phyloP scores from a whole-genome alignment of 257 asterid species.

The Scutellaria galericulata region DNA sequence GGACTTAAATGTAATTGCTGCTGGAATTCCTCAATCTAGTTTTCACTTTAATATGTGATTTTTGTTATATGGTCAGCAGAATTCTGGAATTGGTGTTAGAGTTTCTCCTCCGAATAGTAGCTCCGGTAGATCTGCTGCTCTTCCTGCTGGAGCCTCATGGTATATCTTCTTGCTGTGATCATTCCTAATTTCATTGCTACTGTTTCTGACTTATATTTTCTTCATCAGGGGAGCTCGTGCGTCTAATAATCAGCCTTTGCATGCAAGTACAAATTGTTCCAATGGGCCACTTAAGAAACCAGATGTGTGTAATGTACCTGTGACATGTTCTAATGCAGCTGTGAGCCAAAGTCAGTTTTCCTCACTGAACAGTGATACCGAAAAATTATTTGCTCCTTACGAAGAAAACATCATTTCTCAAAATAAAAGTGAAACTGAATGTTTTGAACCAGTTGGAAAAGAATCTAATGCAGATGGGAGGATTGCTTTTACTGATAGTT shows the following conservation, averaged over 20 bases:
- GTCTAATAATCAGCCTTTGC: slow-evolving; percentile 52
- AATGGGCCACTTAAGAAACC: slow-evolving; percentile 56
- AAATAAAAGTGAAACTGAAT: slow-evolving; percentile 45
- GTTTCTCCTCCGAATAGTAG: slow-evolving; percentile 77
- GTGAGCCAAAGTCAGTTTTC: slow-evolving; percentile 53
- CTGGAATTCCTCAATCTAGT: background rate
- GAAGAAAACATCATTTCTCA: slow-evolving; percentile 46
- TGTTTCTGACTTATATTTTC: slow-evolving; percentile 33
- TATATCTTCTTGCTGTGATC: slow-evolving; percentile 37
- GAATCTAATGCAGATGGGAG: slow-evolving; percentile 43
- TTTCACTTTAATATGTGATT: background rate
- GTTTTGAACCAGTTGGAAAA: slow-evolving; percentile 40
- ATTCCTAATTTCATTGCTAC: slow-evolving; percentile 16
- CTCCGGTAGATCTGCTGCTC: slow-evolving; percentile 86
- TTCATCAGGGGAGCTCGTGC: slow-evolving; percentile 84
- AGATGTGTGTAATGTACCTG: slow-evolving; percentile 42
- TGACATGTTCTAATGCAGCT: slow-evolving; percentile 51
- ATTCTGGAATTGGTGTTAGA: slow-evolving; percentile 40
- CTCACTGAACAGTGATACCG: slow-evolving; percentile 45
- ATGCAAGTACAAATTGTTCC: slow-evolving; percentile 50
- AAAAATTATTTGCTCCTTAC: slow-evolving; percentile 44
- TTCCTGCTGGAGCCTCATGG: slow-evolving; percentile 97
- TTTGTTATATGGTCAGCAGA: slow-evolving; percentile 39
- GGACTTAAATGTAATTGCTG: background rate
- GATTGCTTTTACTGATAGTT: slow-evolving; percentile 36